Evolutionary conservation across 2,329 filamentous ascomycete genomes (phyloP), one percentile per base, ranked within the genome.

Genomic region (Aureobasidium pullulans): DNA sequence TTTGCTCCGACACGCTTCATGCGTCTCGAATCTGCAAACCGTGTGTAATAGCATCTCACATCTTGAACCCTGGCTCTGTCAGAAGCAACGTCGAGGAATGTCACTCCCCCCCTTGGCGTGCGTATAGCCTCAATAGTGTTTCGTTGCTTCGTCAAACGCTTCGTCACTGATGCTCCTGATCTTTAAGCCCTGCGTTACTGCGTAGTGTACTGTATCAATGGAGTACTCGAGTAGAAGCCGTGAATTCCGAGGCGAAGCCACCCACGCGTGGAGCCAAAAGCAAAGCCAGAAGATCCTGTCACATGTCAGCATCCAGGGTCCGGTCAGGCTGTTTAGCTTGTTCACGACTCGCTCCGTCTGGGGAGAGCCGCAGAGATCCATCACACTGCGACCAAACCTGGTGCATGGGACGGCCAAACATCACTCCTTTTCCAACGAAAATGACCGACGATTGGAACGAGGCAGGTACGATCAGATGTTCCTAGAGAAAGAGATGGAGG

Each of bases 31-130:
- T 10, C 54, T 57, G n/a, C 43, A 57, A 57, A 48, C n/a, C n/a
- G 32, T 57, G 43, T 48, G 54, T 57, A 57, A 57, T 57, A 48
- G 40, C 37, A 39, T 57, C 23, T 57, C 40, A 37, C 42, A 57
- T 23, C 37, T 13, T n/a, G 19, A 54, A 54, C 39, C 34, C 28
- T 52, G 29, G 29, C 13, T 11, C 16, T 19, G 40, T 9, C 52
- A 56, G 16, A 57, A 43, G 32, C 54, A 28, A 48, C 23, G 10
- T 40, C 43, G 36, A 47, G 16, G 29, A 48, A 48, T 47, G 54
- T 57, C 54, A 28, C 54, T 48, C 37, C 19, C 9, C 23, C 34
- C 39, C 42, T 57, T 57, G 31, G 52, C 52, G 40, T 6, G 13
- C 5, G 23, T 29, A 46, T 29, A 36, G 19, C 39, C 28, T 16